phyloP scores from a whole-genome alignment of 495 filamentous ascomycete species.

The Beverwykella pulmonaria region DNA sequence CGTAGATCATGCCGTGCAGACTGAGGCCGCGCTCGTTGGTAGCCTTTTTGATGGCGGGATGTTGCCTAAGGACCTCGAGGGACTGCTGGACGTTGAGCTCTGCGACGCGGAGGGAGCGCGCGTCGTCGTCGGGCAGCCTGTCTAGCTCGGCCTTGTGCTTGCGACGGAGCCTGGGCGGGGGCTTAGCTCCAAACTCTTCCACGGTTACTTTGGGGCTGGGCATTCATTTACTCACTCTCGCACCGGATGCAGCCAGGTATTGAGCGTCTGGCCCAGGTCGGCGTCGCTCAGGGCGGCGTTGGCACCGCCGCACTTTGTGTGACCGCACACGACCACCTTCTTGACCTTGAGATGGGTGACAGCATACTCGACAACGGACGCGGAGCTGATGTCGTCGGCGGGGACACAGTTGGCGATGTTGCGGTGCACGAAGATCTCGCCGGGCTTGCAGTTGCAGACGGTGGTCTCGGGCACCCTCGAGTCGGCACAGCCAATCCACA shows the following conservation, averaged over 20 bases:
- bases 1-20: conserved; percentile 49
- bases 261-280: conserved; percentile 72
- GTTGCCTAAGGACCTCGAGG: conserved; percentile 44
- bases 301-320: conserved; percentile 80
- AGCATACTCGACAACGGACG: conserved; percentile 82
- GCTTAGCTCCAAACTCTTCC: conserved; percentile 11
- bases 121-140: conserved; percentile 33
- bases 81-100: conserved; percentile 47
- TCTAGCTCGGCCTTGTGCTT: conserved; percentile 39
- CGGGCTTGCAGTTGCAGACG: conserved; percentile 75
- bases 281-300: conserved; percentile 66
- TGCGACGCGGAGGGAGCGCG: conserved; percentile 39
- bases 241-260: conserved; percentile 74
- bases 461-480: conserved; percentile 87
- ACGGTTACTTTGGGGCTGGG: neutral
- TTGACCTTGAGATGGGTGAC: conserved; percentile 74
- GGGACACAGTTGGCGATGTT: conserved; percentile 92
- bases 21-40: conserved; percentile 46
- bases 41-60: conserved; percentile 45
- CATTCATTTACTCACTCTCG: conserved; percentile 14
- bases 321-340: conserved; percentile 83
- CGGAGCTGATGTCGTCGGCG: conserved; percentile 72
- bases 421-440: conserved; percentile 90
- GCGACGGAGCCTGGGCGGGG: conserved; percentile 21
- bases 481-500: conserved; percentile 94